Percentiles rank a stretch among this genome's conserved stretches.
These are phyloP conservation scores for Emericellopsis cladophorae DNA, from an alignment of 2,329 filamentous ascomycete genomes.

Conservation along the genomic window DNA sequence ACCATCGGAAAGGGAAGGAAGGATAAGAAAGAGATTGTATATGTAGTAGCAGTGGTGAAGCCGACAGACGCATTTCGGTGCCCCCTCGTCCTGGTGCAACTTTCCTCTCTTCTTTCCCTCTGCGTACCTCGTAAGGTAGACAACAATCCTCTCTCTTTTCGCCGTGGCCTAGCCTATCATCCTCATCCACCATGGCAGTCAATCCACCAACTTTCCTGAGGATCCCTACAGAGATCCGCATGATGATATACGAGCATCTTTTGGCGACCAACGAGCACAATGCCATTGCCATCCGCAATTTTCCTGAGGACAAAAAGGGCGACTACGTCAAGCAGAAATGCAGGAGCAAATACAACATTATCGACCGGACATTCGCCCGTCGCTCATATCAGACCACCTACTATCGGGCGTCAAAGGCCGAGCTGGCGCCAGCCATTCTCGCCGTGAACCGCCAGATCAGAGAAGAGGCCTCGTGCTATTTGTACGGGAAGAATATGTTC, in stretches of 20 bases:
- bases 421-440: constrained; percentile 22
- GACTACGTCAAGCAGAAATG: constrained; percentile 4
- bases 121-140: too few species aligned
- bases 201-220: constrained; percentile 14
- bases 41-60: too few species aligned
- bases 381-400: constrained; percentile 42
- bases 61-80: too few species aligned
- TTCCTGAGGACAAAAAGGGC: constrained; percentile 8
- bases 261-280: constrained; percentile 25
- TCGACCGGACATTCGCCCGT: constrained; percentile 24
- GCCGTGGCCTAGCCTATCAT: too few species aligned
- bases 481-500: constrained; percentile 45
- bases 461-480: constrained; percentile 38
- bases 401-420: constrained; percentile 4
- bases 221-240: constrained; percentile 26
- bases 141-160: too few species aligned
- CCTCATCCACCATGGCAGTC: constrained; percentile 6
- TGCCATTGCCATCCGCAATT: constrained; percentile 25
- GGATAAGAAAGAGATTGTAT: too few species aligned
- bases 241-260: constrained; percentile 29
- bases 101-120: too few species aligned
- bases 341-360: constrained; percentile 26
- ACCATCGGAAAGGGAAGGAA: too few species aligned
- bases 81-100: too few species aligned
- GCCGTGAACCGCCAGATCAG: constrained; percentile 32